phyloP scores from a whole-genome alignment of 192 early-diverging fungal species.

The Dissophora globulifera region DNA sequence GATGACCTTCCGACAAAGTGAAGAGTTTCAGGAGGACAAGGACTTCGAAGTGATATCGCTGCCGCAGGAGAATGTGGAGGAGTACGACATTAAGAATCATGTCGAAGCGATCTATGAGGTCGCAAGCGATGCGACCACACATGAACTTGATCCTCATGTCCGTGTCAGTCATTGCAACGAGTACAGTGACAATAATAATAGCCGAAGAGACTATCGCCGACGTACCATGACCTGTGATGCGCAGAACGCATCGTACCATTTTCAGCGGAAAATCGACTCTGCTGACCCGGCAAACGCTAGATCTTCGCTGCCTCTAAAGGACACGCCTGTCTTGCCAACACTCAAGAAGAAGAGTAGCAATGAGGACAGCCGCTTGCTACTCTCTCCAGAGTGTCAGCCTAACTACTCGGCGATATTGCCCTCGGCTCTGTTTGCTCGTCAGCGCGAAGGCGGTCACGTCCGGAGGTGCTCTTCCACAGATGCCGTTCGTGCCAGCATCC shows the following conservation, averaged over 20 bases:
- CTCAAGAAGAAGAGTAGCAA: constrained; percentile 43
- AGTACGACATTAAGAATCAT: neutral
- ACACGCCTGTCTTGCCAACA: neutral
- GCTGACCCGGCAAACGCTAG: too few relatives aligned
- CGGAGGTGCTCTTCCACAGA: constrained; percentile 46
- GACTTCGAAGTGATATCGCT: too few relatives aligned
- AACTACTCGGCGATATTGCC: constrained; percentile 30
- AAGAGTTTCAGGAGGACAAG: constrained; percentile 8
- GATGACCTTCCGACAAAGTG: neutral
- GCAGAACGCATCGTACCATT: neutral
- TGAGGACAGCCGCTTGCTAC: constrained; percentile 12
- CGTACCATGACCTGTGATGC: constrained; percentile 1
- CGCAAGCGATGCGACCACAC: neutral
- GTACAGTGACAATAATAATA: too few relatives aligned
- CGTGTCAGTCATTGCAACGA: neutral
- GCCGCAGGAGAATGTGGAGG: neutral
- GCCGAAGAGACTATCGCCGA: constrained; percentile 1
- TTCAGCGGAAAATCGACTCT: neutral
- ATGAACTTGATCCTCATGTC: constrained; percentile 6
- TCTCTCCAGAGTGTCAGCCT: constrained; percentile 37
- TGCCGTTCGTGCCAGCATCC: constrained; percentile 17
- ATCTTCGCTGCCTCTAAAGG: too few relatives aligned
- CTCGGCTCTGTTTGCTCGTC: constrained; percentile 23
- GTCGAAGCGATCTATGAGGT: neutral
- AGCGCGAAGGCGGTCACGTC: constrained; percentile 24